Base-by-base conservation (phyloP, 2,329 filamentous ascomycete species). In the Neopestalotiopsis sp. region DNA sequence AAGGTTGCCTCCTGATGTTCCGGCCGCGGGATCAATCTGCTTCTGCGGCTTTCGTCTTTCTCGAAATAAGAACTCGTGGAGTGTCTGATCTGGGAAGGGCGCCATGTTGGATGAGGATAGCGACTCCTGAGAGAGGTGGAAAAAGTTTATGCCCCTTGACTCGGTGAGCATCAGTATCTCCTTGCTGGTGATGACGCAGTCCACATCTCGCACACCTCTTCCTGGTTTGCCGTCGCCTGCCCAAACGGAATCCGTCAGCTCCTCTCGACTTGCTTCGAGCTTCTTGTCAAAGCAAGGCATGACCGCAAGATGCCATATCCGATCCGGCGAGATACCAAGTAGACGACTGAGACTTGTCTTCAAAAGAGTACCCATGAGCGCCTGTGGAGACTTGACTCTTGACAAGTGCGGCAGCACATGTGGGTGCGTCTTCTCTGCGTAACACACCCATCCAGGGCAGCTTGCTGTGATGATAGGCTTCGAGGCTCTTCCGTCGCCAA, bases 211-310 rank as follows among this genome's bases (percentile, higher is more conserved):
- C 32, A 96, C 87, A 1, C 89, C 89, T 63, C 83, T 81, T 1
- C 82, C 84, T 1, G 86, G 83, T 62, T 77, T 77, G 14, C 81
- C 84, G 66, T 82, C 82, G 56, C 80, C 84, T 67, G 80, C 84
- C 95, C 95, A 98, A 17, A 89, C 88, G 6, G 87, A 83, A 77
- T 95, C 92, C 0, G 95, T 98, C 53, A 99, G 88, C 80, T 99
- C 96, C 79, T 94, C 92, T 66, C 96, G 91, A 74, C 94, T 97
- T 6, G 96, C 96, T 82, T 99, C 96, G 34, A 99, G 88, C 81
- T 99, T 99, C 85, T 99, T 99, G 80, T 99, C 96, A 79, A 99
- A 98, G 80, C 96, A 99, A 24, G 96, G 96, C 96, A 99, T 99
- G 61, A 99, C 87, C 13, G 95, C 94, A 66, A 98, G 81, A 80